A percentile compares a stretch with the other conserved stretches of the same genome.
Conservation (phyloP, 176 grass and related monocot genomes). For the Cenchrus fungigraminus region DNA sequence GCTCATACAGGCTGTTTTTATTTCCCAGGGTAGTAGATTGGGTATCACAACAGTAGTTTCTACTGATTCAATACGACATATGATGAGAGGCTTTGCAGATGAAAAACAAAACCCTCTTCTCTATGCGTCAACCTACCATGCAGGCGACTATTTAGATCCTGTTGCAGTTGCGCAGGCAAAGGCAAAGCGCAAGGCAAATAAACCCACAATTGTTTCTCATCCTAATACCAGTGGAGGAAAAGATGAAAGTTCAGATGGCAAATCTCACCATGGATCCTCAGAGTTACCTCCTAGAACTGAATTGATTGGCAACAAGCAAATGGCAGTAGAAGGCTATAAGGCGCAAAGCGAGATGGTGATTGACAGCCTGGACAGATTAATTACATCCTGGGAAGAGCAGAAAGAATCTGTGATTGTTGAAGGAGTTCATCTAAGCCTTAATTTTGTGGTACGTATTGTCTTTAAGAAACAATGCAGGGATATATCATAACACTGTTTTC, state of each 20-base stretch:
- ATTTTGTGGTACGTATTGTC: conserved; percentile 81
- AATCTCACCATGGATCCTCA: conserved; percentile 40
- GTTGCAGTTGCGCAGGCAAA: conserved; percentile 81
- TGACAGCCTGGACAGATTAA: conserved; percentile 89
- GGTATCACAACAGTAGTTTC: conserved; percentile 92
- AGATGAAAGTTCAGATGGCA: conserved; percentile 56
- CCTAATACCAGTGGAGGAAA: conserved; percentile 40
- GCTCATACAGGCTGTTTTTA: conserved; percentile 6
- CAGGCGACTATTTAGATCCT: conserved; percentile 85
- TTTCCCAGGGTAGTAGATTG: conserved; percentile 76
- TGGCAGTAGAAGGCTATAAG: conserved; percentile 96
- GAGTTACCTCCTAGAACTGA: conserved; percentile 55
- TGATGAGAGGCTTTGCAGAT: conserved; percentile 94
- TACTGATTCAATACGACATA: conserved; percentile 94
- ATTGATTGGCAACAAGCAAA: conserved; percentile 72
- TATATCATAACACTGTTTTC: conserved; percentile 26
- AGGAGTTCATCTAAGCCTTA: conserved; percentile 98
- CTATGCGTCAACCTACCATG: conserved; percentile 97
- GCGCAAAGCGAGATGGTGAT: conserved; percentile 98
- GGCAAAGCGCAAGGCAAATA: conserved; percentile 80
- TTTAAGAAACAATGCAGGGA: neutral
- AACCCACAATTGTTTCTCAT: conserved; percentile 55
- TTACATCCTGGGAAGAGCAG: conserved; percentile 93
- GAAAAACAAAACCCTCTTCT: conserved; percentile 88
- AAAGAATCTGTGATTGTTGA: conserved; percentile 96